These are phyloP conservation scores for Thermochaetoides dissita DNA, from an alignment of 2,329 filamentous ascomycete species.

Conservation along the genomic window DNA sequence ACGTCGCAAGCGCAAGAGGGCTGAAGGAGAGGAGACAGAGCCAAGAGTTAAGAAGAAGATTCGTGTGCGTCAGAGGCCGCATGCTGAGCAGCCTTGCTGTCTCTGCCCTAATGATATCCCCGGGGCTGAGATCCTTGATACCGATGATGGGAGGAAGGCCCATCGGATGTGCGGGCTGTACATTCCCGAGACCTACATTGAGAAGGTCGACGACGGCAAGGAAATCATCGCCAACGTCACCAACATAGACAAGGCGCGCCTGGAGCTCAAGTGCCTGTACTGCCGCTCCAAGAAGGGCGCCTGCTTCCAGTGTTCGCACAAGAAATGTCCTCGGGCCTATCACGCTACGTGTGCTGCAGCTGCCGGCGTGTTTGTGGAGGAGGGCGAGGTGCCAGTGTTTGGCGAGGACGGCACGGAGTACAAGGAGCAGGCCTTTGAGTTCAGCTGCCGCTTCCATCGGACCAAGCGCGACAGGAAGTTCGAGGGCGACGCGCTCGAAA, in stretches of 20 bases:
- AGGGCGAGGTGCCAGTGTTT: conserved; percentile 73
- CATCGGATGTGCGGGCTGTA: conserved; percentile 84
- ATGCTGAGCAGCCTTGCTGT: conserved; percentile 67
- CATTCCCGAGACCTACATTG: conserved; percentile 81
- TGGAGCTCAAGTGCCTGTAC: conserved; percentile 87
- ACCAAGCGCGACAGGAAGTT: conserved; percentile 70
- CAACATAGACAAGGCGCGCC: conserved; percentile 71
- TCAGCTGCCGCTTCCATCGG: conserved; percentile 88
- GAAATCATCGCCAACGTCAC: conserved; percentile 67
- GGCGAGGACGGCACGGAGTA: conserved; percentile 86
- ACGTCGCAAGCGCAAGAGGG: conserved; percentile 56
- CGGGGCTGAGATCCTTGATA: conserved; percentile 68
- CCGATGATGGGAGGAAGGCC: conserved; percentile 74
- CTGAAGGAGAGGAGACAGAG: conserved; percentile 23
- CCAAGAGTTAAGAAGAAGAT: conserved; percentile 57
- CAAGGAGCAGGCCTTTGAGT: conserved; percentile 79
- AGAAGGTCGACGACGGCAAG: conserved; percentile 49
- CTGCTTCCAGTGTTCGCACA: conserved; percentile 90
- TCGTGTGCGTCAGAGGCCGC: conserved; percentile 56
- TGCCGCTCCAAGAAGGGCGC: conserved; percentile 91
- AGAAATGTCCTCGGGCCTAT: conserved; percentile 86
- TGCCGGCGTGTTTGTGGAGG: conserved; percentile 82
- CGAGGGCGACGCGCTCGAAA: conserved; percentile 55
- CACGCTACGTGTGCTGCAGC: conserved; percentile 89
- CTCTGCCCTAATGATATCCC: conserved; percentile 85